A percentile compares a stretch with the other conserved stretches of the same genome.
Evolutionary conservation across 208 protist genomes (phyloP).

Genomic region (Acanthamoeba divionensis): DNA sequence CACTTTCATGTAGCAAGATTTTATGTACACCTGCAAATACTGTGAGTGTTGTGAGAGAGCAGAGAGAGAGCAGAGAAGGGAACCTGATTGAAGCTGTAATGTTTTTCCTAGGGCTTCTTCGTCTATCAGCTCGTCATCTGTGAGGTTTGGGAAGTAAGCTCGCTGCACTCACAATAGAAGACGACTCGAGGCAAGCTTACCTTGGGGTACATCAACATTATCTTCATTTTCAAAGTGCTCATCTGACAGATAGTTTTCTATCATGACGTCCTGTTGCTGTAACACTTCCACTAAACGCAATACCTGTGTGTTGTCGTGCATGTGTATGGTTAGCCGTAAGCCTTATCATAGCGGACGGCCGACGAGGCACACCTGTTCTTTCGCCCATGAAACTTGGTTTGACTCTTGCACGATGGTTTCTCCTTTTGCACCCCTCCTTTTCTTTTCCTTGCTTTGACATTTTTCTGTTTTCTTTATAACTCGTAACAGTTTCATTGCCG

Average conservation of each 20-base stretch:
- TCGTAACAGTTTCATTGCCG: background rate
- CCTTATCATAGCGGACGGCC: no score
- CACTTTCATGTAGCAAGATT: no score
- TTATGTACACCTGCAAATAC: no score
- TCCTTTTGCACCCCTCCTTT: background rate
- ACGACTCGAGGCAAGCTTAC: background rate
- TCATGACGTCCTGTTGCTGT: background rate
- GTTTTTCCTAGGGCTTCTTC: slow-evolving; percentile 20
- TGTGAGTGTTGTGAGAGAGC: no score
- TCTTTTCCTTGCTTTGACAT: background rate
- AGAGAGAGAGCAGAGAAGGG: no score
- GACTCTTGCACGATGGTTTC: no score
- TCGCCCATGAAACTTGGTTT: no score
- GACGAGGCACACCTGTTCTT: background rate
- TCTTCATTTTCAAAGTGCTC: no score
- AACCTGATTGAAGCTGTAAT: background rate
- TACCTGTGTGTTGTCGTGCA: no score
- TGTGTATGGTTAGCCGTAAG: no score
- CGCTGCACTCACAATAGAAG: background rate
- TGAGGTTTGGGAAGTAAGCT: background rate
- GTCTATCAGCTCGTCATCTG: background rate
- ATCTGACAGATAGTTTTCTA: no score
- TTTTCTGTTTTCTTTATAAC: background rate
- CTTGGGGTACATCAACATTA: background rate
- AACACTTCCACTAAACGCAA: background rate